phyloP scores from a whole-genome alignment of 495 filamentous ascomycete species.

The Letharia columbiana region DNA sequence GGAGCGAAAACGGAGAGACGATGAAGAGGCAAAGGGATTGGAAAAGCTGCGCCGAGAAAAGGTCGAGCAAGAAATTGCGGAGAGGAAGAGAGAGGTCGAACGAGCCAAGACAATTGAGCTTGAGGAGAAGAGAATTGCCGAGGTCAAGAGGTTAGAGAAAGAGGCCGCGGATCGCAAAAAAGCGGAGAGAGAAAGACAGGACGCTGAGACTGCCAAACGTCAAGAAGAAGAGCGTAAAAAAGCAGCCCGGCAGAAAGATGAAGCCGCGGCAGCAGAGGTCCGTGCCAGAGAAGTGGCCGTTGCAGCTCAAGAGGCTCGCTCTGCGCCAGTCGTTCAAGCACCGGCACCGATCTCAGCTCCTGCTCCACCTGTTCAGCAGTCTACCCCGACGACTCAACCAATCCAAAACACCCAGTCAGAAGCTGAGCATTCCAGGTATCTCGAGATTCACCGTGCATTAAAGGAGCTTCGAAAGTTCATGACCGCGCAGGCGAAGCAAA shows the following conservation, averaged over 20 bases:
- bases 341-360: background rate
- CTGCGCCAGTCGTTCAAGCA: background rate
- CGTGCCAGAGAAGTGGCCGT: background rate
- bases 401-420: conserved; percentile 31
- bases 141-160: conserved; percentile 24
- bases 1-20: conserved; percentile 27
- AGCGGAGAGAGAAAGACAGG: conserved; percentile 29
- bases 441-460: conserved; percentile 60
- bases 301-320: background rate
- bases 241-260: conserved; percentile 31
- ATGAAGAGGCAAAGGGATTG: conserved; percentile 43
- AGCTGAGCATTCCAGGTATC: conserved; percentile 49
- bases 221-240: conserved; percentile 33
- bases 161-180: conserved; percentile 26
- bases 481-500: conserved; percentile 38
- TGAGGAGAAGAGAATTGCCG: conserved; percentile 28
- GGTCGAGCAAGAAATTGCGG: conserved; percentile 33
- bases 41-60: conserved; percentile 35
- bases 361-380: conserved; percentile 3
- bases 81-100: conserved; percentile 23
- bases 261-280: conserved; percentile 10
- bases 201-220: conserved; percentile 29
- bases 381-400: conserved; percentile 16
- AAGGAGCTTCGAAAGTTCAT: conserved; percentile 61
- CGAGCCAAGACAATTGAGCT: conserved; percentile 30